phyloP scores from a whole-genome alignment of 768 basidiomycete genomes.

The Floccularia luteovirens region DNA sequence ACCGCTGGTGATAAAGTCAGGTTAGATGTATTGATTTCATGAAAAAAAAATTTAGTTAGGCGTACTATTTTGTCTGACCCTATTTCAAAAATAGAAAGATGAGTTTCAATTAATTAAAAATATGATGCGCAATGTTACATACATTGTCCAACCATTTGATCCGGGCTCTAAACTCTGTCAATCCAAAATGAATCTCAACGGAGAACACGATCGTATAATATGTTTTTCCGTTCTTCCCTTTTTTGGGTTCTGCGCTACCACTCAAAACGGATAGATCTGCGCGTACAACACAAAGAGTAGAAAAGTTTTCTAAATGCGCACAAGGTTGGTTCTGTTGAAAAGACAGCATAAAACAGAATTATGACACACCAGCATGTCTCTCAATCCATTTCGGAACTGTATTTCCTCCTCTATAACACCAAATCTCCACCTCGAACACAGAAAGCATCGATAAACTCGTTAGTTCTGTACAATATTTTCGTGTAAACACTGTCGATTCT shows the following conservation, averaged over 20 bases:
- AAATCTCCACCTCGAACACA: conserved; percentile 79
- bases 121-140: conserved; percentile 22
- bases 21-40: not conserved
- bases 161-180: conserved; percentile 76
- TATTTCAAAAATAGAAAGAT: conserved; percentile 15
- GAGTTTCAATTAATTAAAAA: conserved; percentile 1
- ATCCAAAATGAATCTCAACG: conserved; percentile 76
- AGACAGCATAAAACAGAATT: not conserved
- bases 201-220: conserved; percentile 85
- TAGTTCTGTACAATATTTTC: conserved; percentile 79
- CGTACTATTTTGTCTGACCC: conserved; percentile 72
- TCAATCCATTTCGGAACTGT: conserved; percentile 69
- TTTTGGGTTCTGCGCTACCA: conserved; percentile 63
- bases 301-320: conserved; percentile 48
- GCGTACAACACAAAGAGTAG: conserved; percentile 71
- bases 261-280: conserved; percentile 70
- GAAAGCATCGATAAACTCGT: conserved; percentile 69
- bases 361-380: conserved; percentile 40
- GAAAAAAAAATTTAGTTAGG: conserved; percentile 4
- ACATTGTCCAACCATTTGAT: conserved; percentile 82
- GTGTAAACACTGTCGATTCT: conserved; percentile 72
- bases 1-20: conserved; percentile 35
- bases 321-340: not conserved
- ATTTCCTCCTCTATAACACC: conserved; percentile 78
- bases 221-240: conserved; percentile 54